These are phyloP conservation scores for Aspergillus pseudotamarii DNA, from an alignment of 2,329 filamentous ascomycete species.

Conservation along the genomic window DNA sequence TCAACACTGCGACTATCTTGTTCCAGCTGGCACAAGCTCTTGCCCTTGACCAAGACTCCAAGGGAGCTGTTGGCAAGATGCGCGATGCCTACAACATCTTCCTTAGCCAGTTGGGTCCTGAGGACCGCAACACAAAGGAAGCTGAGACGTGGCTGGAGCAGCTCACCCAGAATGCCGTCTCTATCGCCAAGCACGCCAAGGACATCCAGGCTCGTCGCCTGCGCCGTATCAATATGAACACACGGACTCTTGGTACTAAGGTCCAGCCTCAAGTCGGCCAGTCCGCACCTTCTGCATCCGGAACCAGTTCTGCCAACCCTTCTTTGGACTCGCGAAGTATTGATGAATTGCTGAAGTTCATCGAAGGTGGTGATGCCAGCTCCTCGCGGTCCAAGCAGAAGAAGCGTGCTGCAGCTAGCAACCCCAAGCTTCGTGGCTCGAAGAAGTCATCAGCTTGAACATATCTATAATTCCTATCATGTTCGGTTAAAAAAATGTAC, in stretches of 20 bases:
- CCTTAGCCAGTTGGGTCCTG: constrained; percentile 78
- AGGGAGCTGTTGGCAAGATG: constrained; percentile 89
- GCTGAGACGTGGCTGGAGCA: constrained; percentile 96
- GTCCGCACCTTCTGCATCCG: constrained; percentile 54
- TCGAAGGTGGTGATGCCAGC: constrained; percentile 68
- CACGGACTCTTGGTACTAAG: constrained; percentile 58
- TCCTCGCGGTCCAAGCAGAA: constrained; percentile 47
- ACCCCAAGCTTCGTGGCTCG: constrained; percentile 48
- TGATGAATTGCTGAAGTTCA: constrained; percentile 91
- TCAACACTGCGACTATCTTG: constrained; percentile 90
- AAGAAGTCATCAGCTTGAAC: constrained; percentile 41
- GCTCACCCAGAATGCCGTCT: constrained; percentile 92
- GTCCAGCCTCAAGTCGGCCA: constrained; percentile 67
- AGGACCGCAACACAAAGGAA: constrained; percentile 97
- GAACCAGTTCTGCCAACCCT: constrained; percentile 36
- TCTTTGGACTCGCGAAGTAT: constrained; percentile 78
- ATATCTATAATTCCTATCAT: constrained; percentile 10
- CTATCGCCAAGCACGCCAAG: constrained; percentile 91
- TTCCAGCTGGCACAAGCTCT: constrained; percentile 97
- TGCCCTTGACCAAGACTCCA: constrained; percentile 92
- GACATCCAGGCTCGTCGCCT: constrained; percentile 76
- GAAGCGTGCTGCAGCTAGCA: constrained; percentile 46
- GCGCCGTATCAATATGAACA: constrained; percentile 70
- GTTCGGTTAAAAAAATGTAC: constrained; percentile 13
- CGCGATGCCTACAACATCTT: constrained; percentile 97